These are phyloP conservation scores for Lepidium sativum DNA, from an alignment of 345 rosid genomes.

Conservation along the genomic window DNA sequence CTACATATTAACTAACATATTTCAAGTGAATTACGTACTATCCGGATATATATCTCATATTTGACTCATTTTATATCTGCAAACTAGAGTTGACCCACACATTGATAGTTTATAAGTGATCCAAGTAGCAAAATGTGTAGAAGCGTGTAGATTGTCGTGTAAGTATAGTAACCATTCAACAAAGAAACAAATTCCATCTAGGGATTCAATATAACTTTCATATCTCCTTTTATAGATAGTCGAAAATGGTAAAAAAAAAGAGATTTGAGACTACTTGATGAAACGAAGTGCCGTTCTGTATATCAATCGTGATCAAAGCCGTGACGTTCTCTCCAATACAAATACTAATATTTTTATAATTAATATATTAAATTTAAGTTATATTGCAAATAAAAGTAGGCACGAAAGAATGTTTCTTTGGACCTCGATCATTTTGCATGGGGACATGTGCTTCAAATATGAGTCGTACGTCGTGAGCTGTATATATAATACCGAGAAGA, in stretches of 20 bases:
- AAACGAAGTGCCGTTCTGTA: constrained; percentile 16
- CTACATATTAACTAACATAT: no score
- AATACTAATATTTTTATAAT: not conserved
- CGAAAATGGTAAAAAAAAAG: constrained; percentile 13
- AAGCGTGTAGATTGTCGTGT: constrained; percentile 36
- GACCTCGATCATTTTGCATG: constrained; percentile 21
- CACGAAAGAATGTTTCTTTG: constrained; percentile 19
- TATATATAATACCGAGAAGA: no score
- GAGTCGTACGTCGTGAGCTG: no score
- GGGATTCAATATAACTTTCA: constrained; percentile 38
- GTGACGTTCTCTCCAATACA: constrained; percentile 29
- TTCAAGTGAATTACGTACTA: no score
- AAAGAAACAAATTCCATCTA: not conserved
- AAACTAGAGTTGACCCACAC: no score
- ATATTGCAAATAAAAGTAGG: constrained; percentile 10
- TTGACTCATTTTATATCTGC: no score
- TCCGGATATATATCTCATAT: no score
- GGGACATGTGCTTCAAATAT: constrained; percentile 26
- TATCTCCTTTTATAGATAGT: constrained; percentile 12
- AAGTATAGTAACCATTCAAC: constrained; percentile 42
- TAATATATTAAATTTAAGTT: not conserved
- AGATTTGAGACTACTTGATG: constrained; percentile 22
- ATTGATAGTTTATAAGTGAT: no score
- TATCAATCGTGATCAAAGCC: constrained; percentile 32
- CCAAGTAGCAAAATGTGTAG: constrained; percentile 12